Percentiles rank a stretch among this genome's conserved stretches.
These are phyloP conservation scores for Colletotrichum filicis DNA, from an alignment of 2,329 filamentous ascomycete species.

Conservation along the genomic window DNA sequence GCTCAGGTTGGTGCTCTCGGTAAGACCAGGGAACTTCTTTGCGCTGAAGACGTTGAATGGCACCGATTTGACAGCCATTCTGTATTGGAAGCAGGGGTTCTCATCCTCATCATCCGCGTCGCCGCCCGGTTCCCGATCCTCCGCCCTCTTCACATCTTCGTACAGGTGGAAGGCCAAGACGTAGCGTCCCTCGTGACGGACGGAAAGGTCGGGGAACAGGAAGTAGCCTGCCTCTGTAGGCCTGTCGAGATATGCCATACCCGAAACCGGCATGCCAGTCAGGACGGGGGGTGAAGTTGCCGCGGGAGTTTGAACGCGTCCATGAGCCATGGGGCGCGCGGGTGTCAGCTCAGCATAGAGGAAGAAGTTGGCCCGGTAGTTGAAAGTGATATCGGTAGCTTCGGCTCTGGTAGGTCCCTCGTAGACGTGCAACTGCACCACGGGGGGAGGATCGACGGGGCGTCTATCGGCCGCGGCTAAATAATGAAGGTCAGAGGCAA, in stretches of 20 bases:
- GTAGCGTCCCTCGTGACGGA: slow-evolving; percentile 94
- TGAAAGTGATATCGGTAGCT: slow-evolving; percentile 82
- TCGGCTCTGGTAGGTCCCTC: slow-evolving; percentile 73
- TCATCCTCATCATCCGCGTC: slow-evolving; percentile 49
- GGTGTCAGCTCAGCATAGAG: slow-evolving; percentile 92
- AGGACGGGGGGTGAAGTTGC: slow-evolving; percentile 83
- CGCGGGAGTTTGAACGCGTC: slow-evolving; percentile 75
- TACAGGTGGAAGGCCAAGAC: slow-evolving; percentile 92
- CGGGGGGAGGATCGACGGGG: slow-evolving; percentile 92
- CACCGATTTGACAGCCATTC: slow-evolving; percentile 88
- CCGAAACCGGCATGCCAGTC: slow-evolving; percentile 93
- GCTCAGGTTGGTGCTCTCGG: slow-evolving; percentile 89
- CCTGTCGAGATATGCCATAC: slow-evolving; percentile 94
- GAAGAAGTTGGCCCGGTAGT: slow-evolving; percentile 97
- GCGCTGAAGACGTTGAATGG: slow-evolving; percentile 93
- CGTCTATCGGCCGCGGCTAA: slow-evolving; percentile 86
- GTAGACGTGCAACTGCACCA: slow-evolving; percentile 89
- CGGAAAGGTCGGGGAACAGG: slow-evolving; percentile 95
- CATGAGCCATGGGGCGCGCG: slow-evolving; percentile 84
- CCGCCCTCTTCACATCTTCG: slow-evolving; percentile 88
- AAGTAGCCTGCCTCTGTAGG: slow-evolving; percentile 88
- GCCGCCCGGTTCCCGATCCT: slow-evolving; percentile 75
- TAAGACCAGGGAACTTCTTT: slow-evolving; percentile 97
- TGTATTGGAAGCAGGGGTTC: slow-evolving; percentile 78
- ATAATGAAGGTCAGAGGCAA: slow-evolving; percentile 36